A percentile compares a stretch with the other conserved stretches of the same genome.
Conservation (phyloP, 352 stramenopile species). For the Globisporangium acanthophoron region DNA sequence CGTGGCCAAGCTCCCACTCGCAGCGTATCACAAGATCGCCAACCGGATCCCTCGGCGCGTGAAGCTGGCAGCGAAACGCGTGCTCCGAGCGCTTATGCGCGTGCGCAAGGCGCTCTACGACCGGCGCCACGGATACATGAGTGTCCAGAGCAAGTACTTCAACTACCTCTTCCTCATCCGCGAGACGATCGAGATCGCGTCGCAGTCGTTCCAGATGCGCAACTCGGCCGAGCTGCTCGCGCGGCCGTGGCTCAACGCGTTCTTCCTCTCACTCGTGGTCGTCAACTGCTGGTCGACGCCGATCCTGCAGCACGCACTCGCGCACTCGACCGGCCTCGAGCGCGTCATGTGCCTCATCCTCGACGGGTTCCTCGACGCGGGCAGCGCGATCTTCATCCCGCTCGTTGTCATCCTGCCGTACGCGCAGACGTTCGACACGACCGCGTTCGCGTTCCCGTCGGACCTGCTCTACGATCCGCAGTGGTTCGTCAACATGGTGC, state of each 20-base stretch:
- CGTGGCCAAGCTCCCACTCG: neutral
- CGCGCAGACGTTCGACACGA: conserved; percentile 5
- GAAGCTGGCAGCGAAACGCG: neutral
- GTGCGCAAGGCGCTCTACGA: conserved; percentile 11
- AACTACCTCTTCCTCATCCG: conserved; percentile 15
- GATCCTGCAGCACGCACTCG: conserved; percentile 14
- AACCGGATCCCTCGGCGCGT: conserved; percentile 3
- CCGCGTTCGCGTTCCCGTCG: conserved; percentile 6
- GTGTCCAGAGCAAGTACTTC: conserved; percentile 18
- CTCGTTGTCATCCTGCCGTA: conserved; percentile 16
- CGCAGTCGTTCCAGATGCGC: conserved; percentile 18
- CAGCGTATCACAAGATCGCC: neutral
- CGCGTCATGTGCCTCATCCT: conserved; percentile 21
- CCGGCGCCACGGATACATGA: conserved; percentile 13
- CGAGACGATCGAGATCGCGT: conserved; percentile 20
- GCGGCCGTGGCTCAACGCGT: conserved; percentile 15
- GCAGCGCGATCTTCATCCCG: conserved; percentile 22
- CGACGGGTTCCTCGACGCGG: conserved; percentile 22
- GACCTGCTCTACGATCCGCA: conserved; percentile 16
- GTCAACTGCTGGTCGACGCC: conserved; percentile 17
- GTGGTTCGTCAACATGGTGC: conserved; percentile 20
- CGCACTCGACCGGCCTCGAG: conserved; percentile 16
- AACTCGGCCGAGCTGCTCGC: conserved; percentile 12
- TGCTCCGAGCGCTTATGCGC: neutral
- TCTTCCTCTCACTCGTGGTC: conserved; percentile 16